Conservation (phyloP, 2,329 filamentous ascomycete genomes). For the Xylaria polymorpha region DNA sequence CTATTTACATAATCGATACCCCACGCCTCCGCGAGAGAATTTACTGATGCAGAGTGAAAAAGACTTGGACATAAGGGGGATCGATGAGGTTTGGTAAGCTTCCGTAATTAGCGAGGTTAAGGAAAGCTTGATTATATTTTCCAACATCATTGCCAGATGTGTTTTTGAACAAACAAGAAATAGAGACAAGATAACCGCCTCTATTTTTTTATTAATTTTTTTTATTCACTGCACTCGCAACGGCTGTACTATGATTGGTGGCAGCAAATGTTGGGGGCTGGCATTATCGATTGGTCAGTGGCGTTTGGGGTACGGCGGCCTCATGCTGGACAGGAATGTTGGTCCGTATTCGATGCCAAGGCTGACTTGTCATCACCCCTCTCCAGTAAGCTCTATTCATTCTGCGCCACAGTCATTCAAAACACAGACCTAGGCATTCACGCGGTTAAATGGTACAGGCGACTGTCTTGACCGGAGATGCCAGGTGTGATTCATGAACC, state of each 20-base stretch:
- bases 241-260: neutral
- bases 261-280: slow-evolving; percentile 15
- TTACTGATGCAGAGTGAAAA: too few species aligned
- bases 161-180: neutral
- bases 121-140: too few species aligned
- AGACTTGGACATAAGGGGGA: too few species aligned
- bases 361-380: neutral
- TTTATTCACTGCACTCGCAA: neutral
- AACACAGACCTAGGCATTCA: neutral
- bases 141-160: too few species aligned
- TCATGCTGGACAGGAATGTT: slow-evolving; percentile 11
- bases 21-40: too few species aligned
- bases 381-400: neutral
- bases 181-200: neutral
- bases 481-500: slow-evolving; percentile 26
- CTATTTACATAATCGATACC: too few species aligned
- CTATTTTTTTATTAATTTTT: neutral
- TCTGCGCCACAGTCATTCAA: neutral
- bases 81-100: too few species aligned
- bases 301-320: slow-evolving; percentile 12
- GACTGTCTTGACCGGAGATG: slow-evolving; percentile 17
- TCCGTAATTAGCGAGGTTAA: too few species aligned
- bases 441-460: neutral
- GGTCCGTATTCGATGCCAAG: slow-evolving; percentile 12
- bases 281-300: slow-evolving; percentile 7